Conservation (phyloP, 2,329 filamentous ascomycete species). For the Chaetothyriales sp. region DNA sequence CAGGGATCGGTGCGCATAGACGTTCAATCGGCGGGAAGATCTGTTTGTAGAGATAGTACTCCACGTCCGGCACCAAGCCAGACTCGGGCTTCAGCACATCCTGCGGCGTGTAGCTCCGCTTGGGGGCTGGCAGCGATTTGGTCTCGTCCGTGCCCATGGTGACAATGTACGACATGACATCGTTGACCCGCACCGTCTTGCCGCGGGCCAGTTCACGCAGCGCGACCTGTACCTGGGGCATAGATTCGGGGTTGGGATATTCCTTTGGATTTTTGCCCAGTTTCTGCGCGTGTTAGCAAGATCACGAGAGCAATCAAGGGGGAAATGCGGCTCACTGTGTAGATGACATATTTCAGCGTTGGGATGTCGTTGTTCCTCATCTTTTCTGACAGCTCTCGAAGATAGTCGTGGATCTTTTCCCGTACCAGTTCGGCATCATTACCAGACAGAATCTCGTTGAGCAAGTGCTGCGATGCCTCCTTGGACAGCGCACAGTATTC, state of each 20-base stretch:
- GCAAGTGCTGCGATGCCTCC: slow-evolving; percentile 73
- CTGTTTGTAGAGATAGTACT: slow-evolving; percentile 96
- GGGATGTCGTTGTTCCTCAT: slow-evolving; percentile 72
- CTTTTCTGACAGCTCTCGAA: slow-evolving; percentile 65
- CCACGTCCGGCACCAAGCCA: slow-evolving; percentile 71
- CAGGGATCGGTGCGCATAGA: slow-evolving; percentile 86
- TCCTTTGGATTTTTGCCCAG: slow-evolving; percentile 86
- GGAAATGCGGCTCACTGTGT: slow-evolving; percentile 41
- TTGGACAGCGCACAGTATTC: slow-evolving; percentile 95
- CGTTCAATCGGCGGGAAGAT: slow-evolving; percentile 96
- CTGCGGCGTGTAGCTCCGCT: slow-evolving; percentile 74
- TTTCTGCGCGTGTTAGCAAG: slow-evolving; percentile 37
- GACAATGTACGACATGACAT: slow-evolving; percentile 93
- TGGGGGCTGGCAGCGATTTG: slow-evolving; percentile 50
- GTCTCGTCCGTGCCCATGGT: slow-evolving; percentile 52
- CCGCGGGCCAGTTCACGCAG: slow-evolving; percentile 74
- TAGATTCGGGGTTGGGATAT: slow-evolving; percentile 83
- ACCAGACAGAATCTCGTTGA: slow-evolving; percentile 90
- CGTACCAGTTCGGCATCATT: slow-evolving; percentile 81
- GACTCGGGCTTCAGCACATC: slow-evolving; percentile 68
- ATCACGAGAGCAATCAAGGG: no score
- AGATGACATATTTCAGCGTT: slow-evolving; percentile 85
- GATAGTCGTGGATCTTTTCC: slow-evolving; percentile 80
- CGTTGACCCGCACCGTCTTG: slow-evolving; percentile 77
- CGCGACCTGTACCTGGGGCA: slow-evolving; percentile 95